These are phyloP conservation scores for Diplodia sapinea DNA, from an alignment of 2,329 filamentous ascomycete species.

Conservation along the genomic window DNA sequence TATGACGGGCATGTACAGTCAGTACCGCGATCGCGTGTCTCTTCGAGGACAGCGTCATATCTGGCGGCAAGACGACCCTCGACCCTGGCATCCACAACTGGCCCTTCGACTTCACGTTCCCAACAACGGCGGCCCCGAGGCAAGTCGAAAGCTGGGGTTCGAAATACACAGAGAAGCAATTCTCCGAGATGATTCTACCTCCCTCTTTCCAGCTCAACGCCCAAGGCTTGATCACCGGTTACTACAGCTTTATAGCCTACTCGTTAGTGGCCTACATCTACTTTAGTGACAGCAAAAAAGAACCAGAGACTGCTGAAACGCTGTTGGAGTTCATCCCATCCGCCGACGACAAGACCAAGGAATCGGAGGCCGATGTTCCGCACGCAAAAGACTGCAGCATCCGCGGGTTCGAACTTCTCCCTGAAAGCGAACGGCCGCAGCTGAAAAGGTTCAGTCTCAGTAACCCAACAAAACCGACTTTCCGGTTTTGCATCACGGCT, in stretches of 20 bases:
- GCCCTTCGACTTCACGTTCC: neutral
- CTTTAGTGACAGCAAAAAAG: slow-evolving; percentile 3
- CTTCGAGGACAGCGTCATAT: slow-evolving; percentile 6
- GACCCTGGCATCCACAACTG: slow-evolving; percentile 1
- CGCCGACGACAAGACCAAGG: neutral
- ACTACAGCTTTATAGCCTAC: slow-evolving; percentile 10
- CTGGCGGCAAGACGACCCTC: neutral
- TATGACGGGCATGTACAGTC: neutral
- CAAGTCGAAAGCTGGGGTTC: neutral
- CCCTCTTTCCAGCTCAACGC: slow-evolving; percentile 8
- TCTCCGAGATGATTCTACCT: neutral
- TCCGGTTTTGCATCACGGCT: neutral
- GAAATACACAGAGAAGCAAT: neutral
- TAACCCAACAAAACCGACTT: neutral
- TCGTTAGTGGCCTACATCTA: neutral
- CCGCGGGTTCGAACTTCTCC: neutral
- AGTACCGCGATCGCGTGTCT: slow-evolving; percentile 12
- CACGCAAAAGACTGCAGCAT: neutral
- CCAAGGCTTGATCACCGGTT: neutral
- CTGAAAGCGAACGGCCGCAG: slow-evolving; percentile 1
- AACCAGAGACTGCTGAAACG: neutral
- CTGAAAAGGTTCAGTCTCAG: slow-evolving; percentile 2
- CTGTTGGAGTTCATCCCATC: slow-evolving; percentile 4
- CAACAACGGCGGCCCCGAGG: neutral
- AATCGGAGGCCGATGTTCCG: neutral